phyloP scores from a whole-genome alignment of 495 filamentous ascomycete species.

The Acidomyces sp. region DNA sequence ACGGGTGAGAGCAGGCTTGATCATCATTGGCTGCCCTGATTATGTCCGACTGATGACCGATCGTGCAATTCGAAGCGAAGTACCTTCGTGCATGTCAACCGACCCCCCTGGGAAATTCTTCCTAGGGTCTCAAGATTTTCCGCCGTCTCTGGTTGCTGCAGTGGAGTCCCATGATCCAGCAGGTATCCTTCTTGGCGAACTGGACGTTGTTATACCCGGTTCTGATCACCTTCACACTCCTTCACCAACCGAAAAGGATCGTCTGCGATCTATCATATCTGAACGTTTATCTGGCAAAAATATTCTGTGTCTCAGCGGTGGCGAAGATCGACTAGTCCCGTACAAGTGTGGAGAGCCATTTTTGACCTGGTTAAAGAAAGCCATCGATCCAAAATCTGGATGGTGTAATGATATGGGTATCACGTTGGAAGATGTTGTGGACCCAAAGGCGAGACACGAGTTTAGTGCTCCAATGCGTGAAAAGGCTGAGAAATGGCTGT shows the following conservation, averaged over 20 bases:
- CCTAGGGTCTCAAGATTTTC: constrained; percentile 64
- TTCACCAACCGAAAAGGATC: constrained; percentile 26
- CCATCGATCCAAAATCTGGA: constrained; percentile 33
- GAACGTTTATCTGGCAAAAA: constrained; percentile 53
- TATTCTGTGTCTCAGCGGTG: constrained; percentile 66
- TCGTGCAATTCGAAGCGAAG: constrained; percentile 60
- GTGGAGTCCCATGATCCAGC: constrained; percentile 29
- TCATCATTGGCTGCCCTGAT: constrained; percentile 83
- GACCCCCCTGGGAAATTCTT: constrained; percentile 49
- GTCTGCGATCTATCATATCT: constrained; percentile 37
- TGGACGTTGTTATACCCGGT: constrained; percentile 19
- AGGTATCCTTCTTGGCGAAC: constrained; percentile 43
- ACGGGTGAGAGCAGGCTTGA: constrained; percentile 57
- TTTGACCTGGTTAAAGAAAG: constrained; percentile 54
- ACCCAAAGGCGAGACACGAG: constrained; percentile 57
- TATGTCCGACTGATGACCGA: constrained; percentile 65
- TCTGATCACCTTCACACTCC: constrained; percentile 26
- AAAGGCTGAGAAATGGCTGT: constrained; percentile 39
- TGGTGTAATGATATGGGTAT: constrained; percentile 42
- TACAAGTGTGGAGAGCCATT: constrained; percentile 57
- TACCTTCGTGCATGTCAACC: constrained; percentile 43
- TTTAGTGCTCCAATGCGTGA: constrained; percentile 59
- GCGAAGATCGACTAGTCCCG: constrained; percentile 72
- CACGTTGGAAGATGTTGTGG: constrained; percentile 59
- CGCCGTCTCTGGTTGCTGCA: constrained; percentile 46